Evolutionary conservation across 2,329 filamentous ascomycete species (phyloP).

Genomic region (Tolypocladium inflatum): DNA sequence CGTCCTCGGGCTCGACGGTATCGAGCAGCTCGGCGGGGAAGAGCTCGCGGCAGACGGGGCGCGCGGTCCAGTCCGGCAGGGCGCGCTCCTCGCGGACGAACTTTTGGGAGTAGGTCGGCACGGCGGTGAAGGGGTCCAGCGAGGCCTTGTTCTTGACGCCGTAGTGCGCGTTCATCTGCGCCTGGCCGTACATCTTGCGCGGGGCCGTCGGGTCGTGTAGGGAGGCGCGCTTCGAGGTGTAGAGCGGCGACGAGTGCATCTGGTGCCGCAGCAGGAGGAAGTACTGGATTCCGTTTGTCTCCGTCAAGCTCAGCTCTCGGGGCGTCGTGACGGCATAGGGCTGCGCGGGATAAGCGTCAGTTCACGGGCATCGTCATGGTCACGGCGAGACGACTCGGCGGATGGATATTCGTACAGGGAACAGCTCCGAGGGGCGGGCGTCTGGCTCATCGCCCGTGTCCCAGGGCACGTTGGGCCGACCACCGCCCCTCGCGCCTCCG

Average conservation of each 20-base stretch:
- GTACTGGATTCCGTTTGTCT: slow-evolving; percentile 37
- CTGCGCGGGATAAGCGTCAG: slow-evolving; percentile 17
- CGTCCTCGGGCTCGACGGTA: slow-evolving; percentile 37
- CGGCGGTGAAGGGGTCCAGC: slow-evolving; percentile 46
- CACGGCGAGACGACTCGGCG: not conserved
- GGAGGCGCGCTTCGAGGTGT: slow-evolving; percentile 42
- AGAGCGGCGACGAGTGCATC: slow-evolving; percentile 44
- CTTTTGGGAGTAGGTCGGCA: slow-evolving; percentile 48
- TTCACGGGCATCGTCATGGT: not conserved
- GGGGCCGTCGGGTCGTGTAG: slow-evolving; percentile 28
- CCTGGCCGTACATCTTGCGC: slow-evolving; percentile 41
- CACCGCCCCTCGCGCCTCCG: slow-evolving; percentile 35
- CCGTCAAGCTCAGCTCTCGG: slow-evolving; percentile 30
- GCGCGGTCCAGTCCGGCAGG: slow-evolving; percentile 42
- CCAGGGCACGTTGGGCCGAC: slow-evolving; percentile 41
- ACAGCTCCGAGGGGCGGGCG: slow-evolving; percentile 48
- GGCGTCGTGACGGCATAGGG: slow-evolving; percentile 39
- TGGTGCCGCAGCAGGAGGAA: slow-evolving; percentile 48
- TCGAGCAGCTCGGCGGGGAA: slow-evolving; percentile 47
- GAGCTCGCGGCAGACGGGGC: slow-evolving; percentile 41
- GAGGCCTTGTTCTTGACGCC: slow-evolving; percentile 45
- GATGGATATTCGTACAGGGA: slow-evolving; percentile 33
- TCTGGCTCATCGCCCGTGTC: slow-evolving; percentile 44
- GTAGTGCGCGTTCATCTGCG: slow-evolving; percentile 49
- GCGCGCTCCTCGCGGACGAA: slow-evolving; percentile 42